A percentile compares a stretch with the other conserved stretches of the same genome.
Evolutionary conservation across 2,329 filamentous ascomycete genomes (phyloP).

Genomic region (Neoscytalidium dimidiatum): DNA sequence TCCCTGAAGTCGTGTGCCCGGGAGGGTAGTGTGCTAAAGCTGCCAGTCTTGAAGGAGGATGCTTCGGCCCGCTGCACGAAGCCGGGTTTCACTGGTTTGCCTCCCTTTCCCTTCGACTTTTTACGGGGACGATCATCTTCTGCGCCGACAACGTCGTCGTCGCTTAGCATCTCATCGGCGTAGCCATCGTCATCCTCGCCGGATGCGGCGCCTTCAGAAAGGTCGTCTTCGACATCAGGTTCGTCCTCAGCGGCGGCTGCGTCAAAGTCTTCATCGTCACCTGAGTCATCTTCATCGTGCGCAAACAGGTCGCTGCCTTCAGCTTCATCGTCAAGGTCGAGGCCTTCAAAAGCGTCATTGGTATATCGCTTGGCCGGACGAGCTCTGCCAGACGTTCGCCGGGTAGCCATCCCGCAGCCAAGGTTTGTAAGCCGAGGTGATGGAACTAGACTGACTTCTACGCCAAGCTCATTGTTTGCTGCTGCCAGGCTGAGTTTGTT

Average conservation of each 20-base stretch:
- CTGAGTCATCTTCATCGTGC: constrained; percentile 26
- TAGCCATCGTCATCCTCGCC: constrained; percentile 18
- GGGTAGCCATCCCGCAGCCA: constrained; percentile 12
- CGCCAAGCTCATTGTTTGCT: not conserved
- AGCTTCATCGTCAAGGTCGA: constrained; percentile 27
- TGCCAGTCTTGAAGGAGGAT: constrained; percentile 25
- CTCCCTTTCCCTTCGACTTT: constrained; percentile 11
- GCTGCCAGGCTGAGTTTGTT: not conserved
- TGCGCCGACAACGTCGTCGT: constrained; percentile 25
- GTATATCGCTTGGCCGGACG: constrained; percentile 27
- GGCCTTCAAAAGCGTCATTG: constrained; percentile 37
- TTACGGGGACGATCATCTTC: not conserved
- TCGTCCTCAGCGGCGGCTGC: constrained; percentile 20
- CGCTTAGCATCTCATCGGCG: constrained; percentile 22
- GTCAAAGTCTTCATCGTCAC: constrained; percentile 37
- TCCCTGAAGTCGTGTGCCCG: constrained; percentile 13
- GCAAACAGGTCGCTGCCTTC: not conserved
- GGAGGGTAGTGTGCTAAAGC: constrained; percentile 23
- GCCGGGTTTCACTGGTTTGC: constrained; percentile 12
- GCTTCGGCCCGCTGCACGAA: constrained; percentile 20
- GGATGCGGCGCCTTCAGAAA: constrained; percentile 10
- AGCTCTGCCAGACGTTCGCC: constrained; percentile 16
- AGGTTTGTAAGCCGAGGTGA: not conserved
- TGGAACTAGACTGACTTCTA: not conserved
- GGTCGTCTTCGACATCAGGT: constrained; percentile 25